phyloP scores from a whole-genome alignment of 108 stramenopile genomes.

The Seminavis robusta region DNA sequence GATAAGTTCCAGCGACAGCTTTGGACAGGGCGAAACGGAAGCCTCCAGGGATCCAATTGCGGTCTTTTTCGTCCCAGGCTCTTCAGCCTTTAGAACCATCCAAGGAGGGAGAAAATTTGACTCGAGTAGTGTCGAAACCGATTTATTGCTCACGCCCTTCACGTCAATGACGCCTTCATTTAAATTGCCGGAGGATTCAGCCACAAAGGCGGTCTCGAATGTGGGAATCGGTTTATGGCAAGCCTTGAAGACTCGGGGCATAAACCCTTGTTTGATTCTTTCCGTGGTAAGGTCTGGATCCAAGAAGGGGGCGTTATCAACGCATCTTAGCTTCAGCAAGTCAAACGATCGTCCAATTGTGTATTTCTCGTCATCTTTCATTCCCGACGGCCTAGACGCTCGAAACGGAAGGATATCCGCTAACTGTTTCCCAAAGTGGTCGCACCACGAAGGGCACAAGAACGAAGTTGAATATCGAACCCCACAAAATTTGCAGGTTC shows the following conservation, averaged over 20 bases:
- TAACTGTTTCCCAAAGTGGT: background rate
- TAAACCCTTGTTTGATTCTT: conserved; percentile 13
- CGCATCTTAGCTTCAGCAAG: conserved; percentile 35
- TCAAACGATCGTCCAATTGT: conserved; percentile 29
- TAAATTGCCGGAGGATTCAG: too few species aligned
- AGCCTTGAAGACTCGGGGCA: background rate
- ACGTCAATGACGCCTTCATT: too few species aligned
- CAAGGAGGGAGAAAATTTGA: conserved; percentile 32
- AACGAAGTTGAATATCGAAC: conserved; percentile 22
- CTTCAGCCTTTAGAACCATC: conserved; percentile 1
- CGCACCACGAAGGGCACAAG: conserved; percentile 21
- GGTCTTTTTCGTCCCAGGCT: background rate
- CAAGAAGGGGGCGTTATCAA: conserved; percentile 20
- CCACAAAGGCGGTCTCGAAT: conserved; percentile 17
- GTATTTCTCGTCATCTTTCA: background rate
- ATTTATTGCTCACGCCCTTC: too few species aligned
- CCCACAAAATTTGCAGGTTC: conserved; percentile 4
- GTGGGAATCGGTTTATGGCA: conserved; percentile 15
- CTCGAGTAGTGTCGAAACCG: conserved; percentile 7
- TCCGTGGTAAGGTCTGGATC: conserved; percentile 19
- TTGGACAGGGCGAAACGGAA: conserved; percentile 24
- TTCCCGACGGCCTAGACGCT: background rate
- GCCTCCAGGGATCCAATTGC: conserved; percentile 5
- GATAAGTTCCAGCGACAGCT: conserved; percentile 39
- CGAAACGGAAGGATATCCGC: background rate